These are phyloP conservation scores for Pterocarpus macrocarpus DNA, from an alignment of 306 rosid species.

Conservation along the genomic window DNA sequence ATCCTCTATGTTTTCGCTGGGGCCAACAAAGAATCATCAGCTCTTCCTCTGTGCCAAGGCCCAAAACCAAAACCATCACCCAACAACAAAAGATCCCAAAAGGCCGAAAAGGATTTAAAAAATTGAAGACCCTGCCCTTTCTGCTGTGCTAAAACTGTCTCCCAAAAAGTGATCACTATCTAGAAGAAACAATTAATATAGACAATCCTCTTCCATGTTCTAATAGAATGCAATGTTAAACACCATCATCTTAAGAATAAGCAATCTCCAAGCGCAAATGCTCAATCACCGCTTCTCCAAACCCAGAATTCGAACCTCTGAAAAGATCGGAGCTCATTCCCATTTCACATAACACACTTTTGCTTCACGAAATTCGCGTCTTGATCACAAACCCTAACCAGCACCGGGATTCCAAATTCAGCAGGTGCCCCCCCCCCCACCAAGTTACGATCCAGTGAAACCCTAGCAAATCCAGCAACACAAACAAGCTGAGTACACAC, in stretches of 20 bases:
- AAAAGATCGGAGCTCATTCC: constrained; percentile 46
- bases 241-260: constrained; percentile 48
- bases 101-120: not conserved
- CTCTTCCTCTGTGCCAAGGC: constrained; percentile 41
- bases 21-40: constrained; percentile 58
- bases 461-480: constrained; percentile 46
- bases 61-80: constrained; percentile 60
- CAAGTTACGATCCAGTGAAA: constrained; percentile 50
- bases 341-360: constrained; percentile 46
- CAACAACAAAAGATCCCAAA: constrained; percentile 37
- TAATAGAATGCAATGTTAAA: constrained; percentile 38
- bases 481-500: constrained; percentile 29
- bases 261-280: constrained; percentile 62
- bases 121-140: constrained; percentile 40
- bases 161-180: constrained; percentile 56
- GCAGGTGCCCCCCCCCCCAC: constrained; percentile 30
- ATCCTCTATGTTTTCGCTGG: constrained; percentile 50
- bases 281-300: constrained; percentile 51
- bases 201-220: constrained; percentile 83
- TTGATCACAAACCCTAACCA: constrained; percentile 49
- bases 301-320: constrained; percentile 39
- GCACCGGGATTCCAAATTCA: constrained; percentile 38
- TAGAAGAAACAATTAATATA: constrained; percentile 39
- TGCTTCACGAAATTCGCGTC: no score
- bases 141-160: constrained; percentile 35